Percentiles rank a stretch among this genome's conserved stretches.
Conservation (phyloP, 2,329 filamentous ascomycete genomes). For the Bertia moriformis region DNA sequence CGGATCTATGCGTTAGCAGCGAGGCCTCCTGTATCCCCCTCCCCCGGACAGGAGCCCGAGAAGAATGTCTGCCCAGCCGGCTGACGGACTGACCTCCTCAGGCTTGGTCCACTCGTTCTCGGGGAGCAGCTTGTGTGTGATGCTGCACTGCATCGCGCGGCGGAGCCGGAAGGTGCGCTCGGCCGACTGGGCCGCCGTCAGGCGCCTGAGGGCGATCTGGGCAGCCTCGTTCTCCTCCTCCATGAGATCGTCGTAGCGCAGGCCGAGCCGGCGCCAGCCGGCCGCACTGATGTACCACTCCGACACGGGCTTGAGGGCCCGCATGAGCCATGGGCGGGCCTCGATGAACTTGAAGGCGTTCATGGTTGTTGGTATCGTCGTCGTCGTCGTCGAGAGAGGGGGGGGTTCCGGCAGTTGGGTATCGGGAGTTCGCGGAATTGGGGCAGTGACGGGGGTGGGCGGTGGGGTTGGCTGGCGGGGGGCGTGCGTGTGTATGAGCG, state of each 20-base stretch:
- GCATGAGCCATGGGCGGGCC: slow-evolving; percentile 75
- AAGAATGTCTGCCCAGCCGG: no score
- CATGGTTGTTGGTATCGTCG: slow-evolving; percentile 55
- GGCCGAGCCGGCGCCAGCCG: slow-evolving; percentile 83
- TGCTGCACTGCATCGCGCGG: slow-evolving; percentile 70
- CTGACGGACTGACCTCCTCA: background rate
- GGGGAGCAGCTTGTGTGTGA: slow-evolving; percentile 22
- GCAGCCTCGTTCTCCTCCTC: slow-evolving; percentile 81
- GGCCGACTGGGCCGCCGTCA: slow-evolving; percentile 79
- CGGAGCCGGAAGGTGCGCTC: slow-evolving; percentile 96
- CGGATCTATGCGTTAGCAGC: slow-evolving; percentile 3
- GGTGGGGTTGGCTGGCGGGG: no score
- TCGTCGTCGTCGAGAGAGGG: slow-evolving; percentile 3
- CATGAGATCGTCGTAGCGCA: slow-evolving; percentile 91
- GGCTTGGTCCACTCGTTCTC: background rate
- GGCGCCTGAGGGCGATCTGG: slow-evolving; percentile 77
- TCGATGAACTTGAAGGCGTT: slow-evolving; percentile 64
- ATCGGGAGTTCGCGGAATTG: slow-evolving; percentile 11
- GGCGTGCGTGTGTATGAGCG: no score
- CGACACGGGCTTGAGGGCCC: slow-evolving; percentile 66
- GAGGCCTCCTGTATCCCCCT: background rate
- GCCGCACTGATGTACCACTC: slow-evolving; percentile 80
- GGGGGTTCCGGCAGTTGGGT: slow-evolving; percentile 3
- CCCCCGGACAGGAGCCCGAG: background rate
- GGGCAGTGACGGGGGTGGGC: no score